Conservation (phyloP, 306 rosid species). For the Quercus mongolica region DNA sequence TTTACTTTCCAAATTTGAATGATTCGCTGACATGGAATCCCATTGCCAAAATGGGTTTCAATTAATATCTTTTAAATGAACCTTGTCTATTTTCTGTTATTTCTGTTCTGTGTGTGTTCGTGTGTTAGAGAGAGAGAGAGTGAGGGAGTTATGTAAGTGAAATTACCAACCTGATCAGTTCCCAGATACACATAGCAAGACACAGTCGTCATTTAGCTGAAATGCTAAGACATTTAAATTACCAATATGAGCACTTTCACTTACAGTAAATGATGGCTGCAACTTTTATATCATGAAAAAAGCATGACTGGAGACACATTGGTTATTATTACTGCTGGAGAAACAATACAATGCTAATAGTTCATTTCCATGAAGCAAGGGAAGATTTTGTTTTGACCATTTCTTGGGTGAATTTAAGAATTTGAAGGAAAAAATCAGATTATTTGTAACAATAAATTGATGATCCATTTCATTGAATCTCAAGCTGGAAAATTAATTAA, state of each 20-base stretch:
- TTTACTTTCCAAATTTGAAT: neutral
- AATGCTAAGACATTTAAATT: neutral
- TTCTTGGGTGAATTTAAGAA: neutral
- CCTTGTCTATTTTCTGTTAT: neutral
- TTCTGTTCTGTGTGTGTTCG: too few relatives aligned
- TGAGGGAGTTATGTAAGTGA: neutral
- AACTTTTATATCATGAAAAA: neutral
- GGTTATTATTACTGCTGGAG: neutral
- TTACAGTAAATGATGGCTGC: neutral
- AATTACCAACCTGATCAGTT: neutral
- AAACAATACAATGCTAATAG: neutral
- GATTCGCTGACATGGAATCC: neutral
- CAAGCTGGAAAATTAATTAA: neutral
- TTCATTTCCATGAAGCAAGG: neutral
- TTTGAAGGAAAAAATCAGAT: neutral
- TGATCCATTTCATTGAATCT: neutral
- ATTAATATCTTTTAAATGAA: neutral
- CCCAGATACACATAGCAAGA: neutral
- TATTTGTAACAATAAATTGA: neutral
- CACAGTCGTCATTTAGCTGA: neutral
- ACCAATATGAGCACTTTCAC: neutral
- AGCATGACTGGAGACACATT: neutral
- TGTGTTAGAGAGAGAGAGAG: neutral
- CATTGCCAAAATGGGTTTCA: neutral
- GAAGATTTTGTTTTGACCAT: neutral